These are phyloP conservation scores for Dalbergia oliveri DNA, from an alignment of 306 rosid species.

Conservation along the genomic window DNA sequence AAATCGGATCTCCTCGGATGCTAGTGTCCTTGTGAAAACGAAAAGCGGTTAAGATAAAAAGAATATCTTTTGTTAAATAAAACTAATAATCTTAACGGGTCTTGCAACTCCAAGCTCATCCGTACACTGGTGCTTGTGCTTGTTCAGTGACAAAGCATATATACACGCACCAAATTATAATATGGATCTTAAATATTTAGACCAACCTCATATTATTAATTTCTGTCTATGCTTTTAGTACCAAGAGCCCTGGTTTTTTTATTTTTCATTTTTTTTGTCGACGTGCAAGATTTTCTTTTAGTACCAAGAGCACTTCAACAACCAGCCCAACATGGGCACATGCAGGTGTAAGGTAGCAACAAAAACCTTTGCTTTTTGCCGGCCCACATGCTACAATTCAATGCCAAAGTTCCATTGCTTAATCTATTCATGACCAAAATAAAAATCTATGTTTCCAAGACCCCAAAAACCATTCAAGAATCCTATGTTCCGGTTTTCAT, in stretches of 20 bases:
- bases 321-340: conserved; percentile 70
- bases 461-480: too few species aligned
- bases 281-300: too few species aligned
- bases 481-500: too few species aligned
- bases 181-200: too few species aligned
- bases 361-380: conserved; percentile 55
- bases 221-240: conserved; percentile 54
- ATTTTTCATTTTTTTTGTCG: too few species aligned
- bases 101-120: conserved; percentile 61
- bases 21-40: neutral
- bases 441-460: too few species aligned
- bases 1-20: neutral
- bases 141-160: too few species aligned
- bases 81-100: conserved; percentile 1
- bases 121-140: neutral
- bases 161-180: too few species aligned
- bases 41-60: neutral
- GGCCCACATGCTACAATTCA: conserved; percentile 56
- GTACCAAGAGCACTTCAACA: conserved; percentile 49
- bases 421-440: too few species aligned
- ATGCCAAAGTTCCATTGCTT: conserved; percentile 55
- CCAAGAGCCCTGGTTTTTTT: too few species aligned
- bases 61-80: too few species aligned
- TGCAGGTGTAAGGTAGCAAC: conserved; percentile 57
- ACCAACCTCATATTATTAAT: too few species aligned